Percentiles rank a stretch among this genome's conserved stretches.
Evolutionary conservation across 805 yeast genomes (phyloP).

Genomic region (Cyberlindnera sargentensis): DNA sequence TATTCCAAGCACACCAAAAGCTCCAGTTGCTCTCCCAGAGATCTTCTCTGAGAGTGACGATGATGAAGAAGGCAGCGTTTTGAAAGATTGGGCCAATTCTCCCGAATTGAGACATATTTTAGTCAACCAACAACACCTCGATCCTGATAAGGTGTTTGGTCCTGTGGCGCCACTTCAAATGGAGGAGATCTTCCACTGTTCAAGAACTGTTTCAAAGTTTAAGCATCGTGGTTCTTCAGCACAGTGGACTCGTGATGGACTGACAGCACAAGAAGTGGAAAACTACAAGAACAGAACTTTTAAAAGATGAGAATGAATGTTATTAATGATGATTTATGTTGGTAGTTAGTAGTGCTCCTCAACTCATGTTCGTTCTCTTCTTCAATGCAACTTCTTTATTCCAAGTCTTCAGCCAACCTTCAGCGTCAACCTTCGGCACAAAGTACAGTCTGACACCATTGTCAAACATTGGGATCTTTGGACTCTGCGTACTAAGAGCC

Average conservation of each 20-base stretch:
- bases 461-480: conserved; percentile 74
- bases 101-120: conserved; percentile 45
- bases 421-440: conserved; percentile 66
- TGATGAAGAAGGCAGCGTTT: conserved; percentile 39
- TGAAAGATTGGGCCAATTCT: conserved; percentile 57
- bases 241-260: conserved; percentile 40
- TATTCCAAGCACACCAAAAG: conserved; percentile 15
- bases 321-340: background rate
- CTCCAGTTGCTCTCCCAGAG: conserved; percentile 33
- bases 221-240: conserved; percentile 47
- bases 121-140: conserved; percentile 40
- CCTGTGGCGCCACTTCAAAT: conserved; percentile 62
- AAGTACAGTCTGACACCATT: conserved; percentile 63
- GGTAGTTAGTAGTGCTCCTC: background rate
- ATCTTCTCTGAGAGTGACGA: conserved; percentile 48
- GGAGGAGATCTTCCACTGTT: conserved; percentile 57
- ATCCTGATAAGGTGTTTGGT: conserved; percentile 70
- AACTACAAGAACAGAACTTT: conserved; percentile 32
- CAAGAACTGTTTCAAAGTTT: conserved; percentile 38
- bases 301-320: conserved; percentile 5
- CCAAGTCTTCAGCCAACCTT: conserved; percentile 64
- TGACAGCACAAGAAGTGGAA: conserved; percentile 40
- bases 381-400: conserved; percentile 51
- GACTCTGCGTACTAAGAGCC: conserved; percentile 53
- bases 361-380: conserved; percentile 27